phyloP scores from a whole-genome alignment of 352 stramenopile species.

The Phytophthora hibernalis region DNA sequence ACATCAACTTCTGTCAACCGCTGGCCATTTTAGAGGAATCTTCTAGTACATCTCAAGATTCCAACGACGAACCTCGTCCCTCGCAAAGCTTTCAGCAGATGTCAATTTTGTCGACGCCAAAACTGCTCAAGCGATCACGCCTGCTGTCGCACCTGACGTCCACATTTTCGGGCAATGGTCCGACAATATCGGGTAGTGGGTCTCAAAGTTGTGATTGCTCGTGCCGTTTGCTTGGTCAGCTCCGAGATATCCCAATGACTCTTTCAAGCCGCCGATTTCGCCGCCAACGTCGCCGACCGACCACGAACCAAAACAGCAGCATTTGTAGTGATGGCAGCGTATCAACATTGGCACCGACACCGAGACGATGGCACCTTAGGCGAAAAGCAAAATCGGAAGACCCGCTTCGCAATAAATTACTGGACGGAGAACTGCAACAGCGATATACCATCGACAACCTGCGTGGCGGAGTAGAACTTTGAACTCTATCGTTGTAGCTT shows the following conservation, averaged over 20 bases:
- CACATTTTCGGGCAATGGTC: conserved; percentile 16
- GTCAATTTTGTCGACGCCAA: conserved; percentile 13
- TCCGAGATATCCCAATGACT: conserved; percentile 8
- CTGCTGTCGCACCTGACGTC: conserved; percentile 25
- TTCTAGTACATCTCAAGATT: conserved; percentile 15
- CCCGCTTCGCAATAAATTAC: conserved; percentile 23
- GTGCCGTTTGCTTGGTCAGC: conserved; percentile 21
- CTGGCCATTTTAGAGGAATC: conserved; percentile 42
- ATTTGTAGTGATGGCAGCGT: conserved; percentile 17
- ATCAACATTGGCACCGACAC: conserved; percentile 6
- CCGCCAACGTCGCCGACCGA: conserved; percentile 4
- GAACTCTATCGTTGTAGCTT: not conserved
- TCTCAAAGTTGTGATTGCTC: conserved; percentile 12
- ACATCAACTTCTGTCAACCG: conserved; percentile 44
- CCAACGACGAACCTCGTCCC: conserved; percentile 2
- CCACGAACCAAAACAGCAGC: conserved; percentile 16
- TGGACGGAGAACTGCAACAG: conserved; percentile 16
- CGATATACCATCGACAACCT: conserved; percentile 8
- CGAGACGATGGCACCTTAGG: conserved; percentile 15
- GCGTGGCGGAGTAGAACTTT: conserved; percentile 8
- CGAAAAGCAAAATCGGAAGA: conserved; percentile 14
- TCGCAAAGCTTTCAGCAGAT: conserved; percentile 9
- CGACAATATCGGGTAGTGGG: conserved; percentile 4
- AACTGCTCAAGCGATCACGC: conserved; percentile 20
- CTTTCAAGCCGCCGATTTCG: conserved; percentile 17